Evolutionary conservation across 2,329 filamentous ascomycete genomes (phyloP), one percentile per base, ranked within the genome.

Genomic region (Drechslera avenae): DNA sequence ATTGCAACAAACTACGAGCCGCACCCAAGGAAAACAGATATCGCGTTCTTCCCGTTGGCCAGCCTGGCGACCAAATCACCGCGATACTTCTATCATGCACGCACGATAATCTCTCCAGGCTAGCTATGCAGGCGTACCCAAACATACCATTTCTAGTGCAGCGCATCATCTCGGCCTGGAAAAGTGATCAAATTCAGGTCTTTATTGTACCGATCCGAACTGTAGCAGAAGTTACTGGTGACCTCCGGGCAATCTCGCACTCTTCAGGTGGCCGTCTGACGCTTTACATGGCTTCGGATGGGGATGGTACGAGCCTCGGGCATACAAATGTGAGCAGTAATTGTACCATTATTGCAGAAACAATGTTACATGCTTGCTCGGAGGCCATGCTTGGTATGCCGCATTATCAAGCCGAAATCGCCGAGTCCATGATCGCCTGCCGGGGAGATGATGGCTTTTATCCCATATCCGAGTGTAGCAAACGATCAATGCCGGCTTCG

Each of bases 51-150:
- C 73, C 79, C 0, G 63, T 62, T 28, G 66, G 59, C 9, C 75
- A 78, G 57, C 77, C 75, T 8, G 79, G 75, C 34, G 64, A 74
- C 40, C 78, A 78, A 56, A 74, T 78, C 39, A 79, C 73, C 48
- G 71, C 63, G 16, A 69, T 73, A 21, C 62, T 79, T 31, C 65
- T 73, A 5, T 75, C 73, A 40, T 76, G 72, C 49, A 75, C 68
- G 44, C 67, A 59, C 56, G 66, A 64, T 59, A 72, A 46, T 46
- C 57, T 73, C 63, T 69, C 69, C 6, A 57, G 62, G 17, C 52
- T 71, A 23, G 67, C 65, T 5, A 47, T 69, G 33, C 74, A 78
- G 52, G 80, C 79, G 1, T 82, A 81, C 46, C 80, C 75, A 66
- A 50, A 67, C 50, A 51, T 74, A 69, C 63, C 69, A 13, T 68